Evolutionary conservation across 2,329 filamentous ascomycete genomes (phyloP), one percentile per base, ranked within the genome.

Genomic region (Fusarium mundagurra): DNA sequence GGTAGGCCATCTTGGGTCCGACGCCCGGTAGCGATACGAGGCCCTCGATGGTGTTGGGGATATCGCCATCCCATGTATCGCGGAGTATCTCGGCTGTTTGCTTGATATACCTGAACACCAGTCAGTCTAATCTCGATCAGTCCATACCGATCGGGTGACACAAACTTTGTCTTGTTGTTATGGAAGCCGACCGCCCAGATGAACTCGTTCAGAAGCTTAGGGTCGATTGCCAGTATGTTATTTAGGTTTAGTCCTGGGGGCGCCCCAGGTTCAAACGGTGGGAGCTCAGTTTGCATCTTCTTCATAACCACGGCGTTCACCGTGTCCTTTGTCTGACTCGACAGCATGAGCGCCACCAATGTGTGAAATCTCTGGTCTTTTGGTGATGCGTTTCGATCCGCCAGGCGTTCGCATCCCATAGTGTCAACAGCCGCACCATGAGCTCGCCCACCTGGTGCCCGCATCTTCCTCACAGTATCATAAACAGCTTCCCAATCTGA

Each of bases 1-100:
- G 88, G 81, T 96, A 95, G 18, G 92, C 95, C 95, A 98, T 98
- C 84, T 98, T 98, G 36, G 95, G 95, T 0, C 95, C 95, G 2
- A 98, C 95, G 10, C 95, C 95, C 0, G 95, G 95, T 0, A 98
- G 88, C 4, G 90, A 89, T 59, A 92, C 91, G 27, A 98, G 87
- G 1, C 92, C 94, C 71, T 91, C 88, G 59, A 96, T 90, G 1
- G 92, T 93, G 71, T 92, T 87, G 3, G 95, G 95, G 63, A 98
- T 96, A 79, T 98, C 95, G 59, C 90, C 90, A 67, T 85, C 81
- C 83, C 90, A 94, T 61, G 90, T 82, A 78, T 96, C 92, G 51
- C 90, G 88, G 33, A 97, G 86, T 39, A 97, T 92, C 38, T 88
- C 84, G 8, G 94, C 94, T 2, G 93, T 87, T 64, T 91, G 87